A percentile compares a stretch with the other conserved stretches of the same genome.
phyloP scores from a whole-genome alignment of 495 filamentous ascomycete species.

The Aspergillus saccharolyticus region DNA sequence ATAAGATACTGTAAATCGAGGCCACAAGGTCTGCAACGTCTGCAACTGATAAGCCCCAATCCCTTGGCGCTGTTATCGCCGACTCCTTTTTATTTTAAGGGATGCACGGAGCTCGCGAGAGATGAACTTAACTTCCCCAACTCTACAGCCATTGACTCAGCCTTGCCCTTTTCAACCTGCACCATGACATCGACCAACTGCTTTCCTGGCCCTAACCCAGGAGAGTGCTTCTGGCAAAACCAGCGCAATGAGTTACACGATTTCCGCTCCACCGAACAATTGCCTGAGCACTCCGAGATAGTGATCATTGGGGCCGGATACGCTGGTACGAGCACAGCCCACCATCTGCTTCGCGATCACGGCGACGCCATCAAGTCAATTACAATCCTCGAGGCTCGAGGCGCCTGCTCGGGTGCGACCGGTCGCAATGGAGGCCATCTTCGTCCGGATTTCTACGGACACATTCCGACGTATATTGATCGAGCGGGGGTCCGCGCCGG shows the following conservation, averaged over 20 bases:
- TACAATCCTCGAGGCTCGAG: constrained; percentile 36
- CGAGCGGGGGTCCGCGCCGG: constrained; percentile 14
- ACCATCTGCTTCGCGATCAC: constrained; percentile 45
- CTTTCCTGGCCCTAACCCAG: constrained; percentile 51
- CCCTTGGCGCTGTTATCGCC: not conserved
- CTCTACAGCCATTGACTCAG: not conserved
- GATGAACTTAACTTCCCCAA: not conserved
- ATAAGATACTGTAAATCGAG: no score
- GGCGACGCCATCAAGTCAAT: constrained; percentile 16
- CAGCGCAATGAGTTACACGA: constrained; percentile 48
- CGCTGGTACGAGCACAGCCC: constrained; percentile 58
- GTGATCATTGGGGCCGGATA: constrained; percentile 69
- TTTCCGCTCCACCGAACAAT: constrained; percentile 39
- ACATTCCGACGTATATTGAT: constrained; percentile 28
- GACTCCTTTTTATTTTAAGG: not conserved
- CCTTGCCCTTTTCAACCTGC: no score
- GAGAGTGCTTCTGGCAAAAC: constrained; percentile 61
- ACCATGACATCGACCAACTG: not conserved
- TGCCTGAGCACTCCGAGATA: constrained; percentile 51
- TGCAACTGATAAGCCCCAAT: not conserved
- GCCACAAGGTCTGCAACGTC: no score
- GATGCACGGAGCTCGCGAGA: not conserved
- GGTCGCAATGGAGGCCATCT: constrained; percentile 37
- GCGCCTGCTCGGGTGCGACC: constrained; percentile 36
- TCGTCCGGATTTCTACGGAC: constrained; percentile 30